A percentile compares a stretch with the other conserved stretches of the same genome.
phyloP scores from a whole-genome alignment of 139 green algal species.

The Dunaliella primolecta region DNA sequence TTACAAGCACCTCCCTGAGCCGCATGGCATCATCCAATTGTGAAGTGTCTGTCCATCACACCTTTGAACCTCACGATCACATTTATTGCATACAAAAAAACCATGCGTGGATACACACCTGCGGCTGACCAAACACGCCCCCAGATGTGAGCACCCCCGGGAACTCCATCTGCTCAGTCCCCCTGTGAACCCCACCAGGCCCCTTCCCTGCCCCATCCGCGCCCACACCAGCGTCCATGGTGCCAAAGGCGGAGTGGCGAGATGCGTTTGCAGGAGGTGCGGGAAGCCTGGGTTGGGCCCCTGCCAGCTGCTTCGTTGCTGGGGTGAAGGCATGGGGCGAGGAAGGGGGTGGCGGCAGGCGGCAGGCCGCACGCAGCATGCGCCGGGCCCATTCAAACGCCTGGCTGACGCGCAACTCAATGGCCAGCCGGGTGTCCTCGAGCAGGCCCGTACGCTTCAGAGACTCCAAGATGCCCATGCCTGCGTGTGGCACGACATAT shows the following conservation, averaged over 20 bases:
- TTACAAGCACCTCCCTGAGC: no score
- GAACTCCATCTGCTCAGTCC: not conserved
- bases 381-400: conserved; percentile 45
- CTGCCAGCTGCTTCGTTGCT: conserved; percentile 1
- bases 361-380: conserved; percentile 26
- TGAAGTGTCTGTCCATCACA: no score
- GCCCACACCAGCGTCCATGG: not conserved
- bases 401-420: conserved; percentile 53
- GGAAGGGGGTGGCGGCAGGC: conserved; percentile 9
- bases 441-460: conserved; percentile 41
- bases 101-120: not conserved
- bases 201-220: not conserved
- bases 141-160: not conserved
- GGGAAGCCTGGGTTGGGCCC: not conserved
- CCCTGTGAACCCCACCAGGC: not conserved
- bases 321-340: not conserved
- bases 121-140: not conserved
- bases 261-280: not conserved
- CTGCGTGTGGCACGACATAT: not conserved
- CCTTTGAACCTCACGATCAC: no score
- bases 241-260: not conserved
- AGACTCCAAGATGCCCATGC: conserved; percentile 31
- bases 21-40: no score
- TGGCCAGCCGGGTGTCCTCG: conserved; percentile 55
- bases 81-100: no score